Conservation (phyloP, 257 asterid species). For the Nicotiana undulata region DNA sequence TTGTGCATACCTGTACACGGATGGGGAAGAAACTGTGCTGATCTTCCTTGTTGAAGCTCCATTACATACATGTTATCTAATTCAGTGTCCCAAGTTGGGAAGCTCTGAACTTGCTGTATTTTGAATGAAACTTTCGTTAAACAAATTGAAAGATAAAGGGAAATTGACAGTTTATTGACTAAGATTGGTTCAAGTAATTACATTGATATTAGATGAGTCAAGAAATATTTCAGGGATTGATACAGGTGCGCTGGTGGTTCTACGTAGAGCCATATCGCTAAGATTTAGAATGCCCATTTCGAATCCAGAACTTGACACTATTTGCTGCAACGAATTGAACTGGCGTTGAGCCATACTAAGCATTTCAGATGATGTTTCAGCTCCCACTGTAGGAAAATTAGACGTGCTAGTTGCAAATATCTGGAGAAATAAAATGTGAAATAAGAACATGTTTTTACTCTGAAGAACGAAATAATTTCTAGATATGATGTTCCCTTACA, state of each 20-base stretch:
- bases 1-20: slow-evolving; percentile 48
- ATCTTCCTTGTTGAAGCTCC: slow-evolving; percentile 65
- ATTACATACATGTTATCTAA: slow-evolving; percentile 42
- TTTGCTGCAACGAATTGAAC: slow-evolving; percentile 37
- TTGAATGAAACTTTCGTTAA: not conserved
- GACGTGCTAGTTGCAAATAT: slow-evolving; percentile 31
- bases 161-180: not conserved
- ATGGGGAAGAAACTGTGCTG: slow-evolving; percentile 44
- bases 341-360: slow-evolving; percentile 29
- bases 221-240: slow-evolving; percentile 38
- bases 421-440: slow-evolving; percentile 23
- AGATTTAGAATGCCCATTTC: slow-evolving; percentile 36
- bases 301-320: slow-evolving; percentile 25
- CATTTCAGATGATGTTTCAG: slow-evolving; percentile 35
- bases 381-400: slow-evolving; percentile 22
- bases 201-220: slow-evolving; percentile 47
- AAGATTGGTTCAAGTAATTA: slow-evolving; percentile 11
- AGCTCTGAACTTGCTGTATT: slow-evolving; percentile 50
- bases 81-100: slow-evolving; percentile 59
- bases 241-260: slow-evolving; percentile 52
- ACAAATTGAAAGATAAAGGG: not conserved
- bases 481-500: slow-evolving; percentile 29
- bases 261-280: slow-evolving; percentile 37
- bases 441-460: not conserved
- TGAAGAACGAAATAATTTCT: not conserved